phyloP scores from a whole-genome alignment of 225 moss, liverwort and hornwort genomes.

The Sphagnum tenellum region DNA sequence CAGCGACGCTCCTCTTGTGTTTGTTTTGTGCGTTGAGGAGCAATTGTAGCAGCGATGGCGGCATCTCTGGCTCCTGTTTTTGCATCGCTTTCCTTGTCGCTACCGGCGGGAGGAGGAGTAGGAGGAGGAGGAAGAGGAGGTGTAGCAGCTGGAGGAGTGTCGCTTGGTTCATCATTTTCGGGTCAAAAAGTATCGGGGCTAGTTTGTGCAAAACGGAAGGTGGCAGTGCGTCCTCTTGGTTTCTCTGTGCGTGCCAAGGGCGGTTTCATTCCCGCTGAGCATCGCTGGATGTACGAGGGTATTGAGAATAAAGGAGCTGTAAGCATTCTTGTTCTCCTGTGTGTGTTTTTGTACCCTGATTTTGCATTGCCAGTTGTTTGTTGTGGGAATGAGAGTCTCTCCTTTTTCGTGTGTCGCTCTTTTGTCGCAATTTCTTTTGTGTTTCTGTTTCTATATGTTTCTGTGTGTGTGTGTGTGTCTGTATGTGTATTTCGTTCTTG shows the following conservation, averaged over 20 bases:
- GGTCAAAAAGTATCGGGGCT: slow-evolving; percentile 13
- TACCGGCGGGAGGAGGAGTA: neutral
- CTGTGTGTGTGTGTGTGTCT: neutral
- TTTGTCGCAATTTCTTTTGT: neutral
- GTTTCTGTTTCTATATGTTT: neutral
- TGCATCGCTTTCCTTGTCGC: slow-evolving; percentile 9
- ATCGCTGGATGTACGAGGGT: slow-evolving; percentile 75
- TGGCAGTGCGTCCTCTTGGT: slow-evolving; percentile 17
- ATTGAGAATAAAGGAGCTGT: slow-evolving; percentile 75
- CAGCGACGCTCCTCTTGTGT: too few relatives aligned
- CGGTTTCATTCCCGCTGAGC: slow-evolving; percentile 69
- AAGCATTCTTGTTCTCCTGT: slow-evolving; percentile 9
- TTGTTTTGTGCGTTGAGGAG: neutral
- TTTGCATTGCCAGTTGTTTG: neutral
- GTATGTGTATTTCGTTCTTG: neutral
- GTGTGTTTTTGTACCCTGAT: neutral
- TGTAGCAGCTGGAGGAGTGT: neutral
- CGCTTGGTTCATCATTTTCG: slow-evolving; percentile 36
- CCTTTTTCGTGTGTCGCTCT: too few relatives aligned
- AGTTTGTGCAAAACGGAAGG: slow-evolving; percentile 28
- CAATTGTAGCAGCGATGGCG: slow-evolving; percentile 17
- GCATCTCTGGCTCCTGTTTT: slow-evolving; percentile 14
- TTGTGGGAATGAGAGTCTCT: neutral
- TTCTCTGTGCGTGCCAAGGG: slow-evolving; percentile 30
- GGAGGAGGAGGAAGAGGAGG: too few relatives aligned